Evolutionary conservation across 192 early-diverging fungal genomes (phyloP), one percentile per base, ranked within the genome.

Genomic region (Coemansia sp.): DNA sequence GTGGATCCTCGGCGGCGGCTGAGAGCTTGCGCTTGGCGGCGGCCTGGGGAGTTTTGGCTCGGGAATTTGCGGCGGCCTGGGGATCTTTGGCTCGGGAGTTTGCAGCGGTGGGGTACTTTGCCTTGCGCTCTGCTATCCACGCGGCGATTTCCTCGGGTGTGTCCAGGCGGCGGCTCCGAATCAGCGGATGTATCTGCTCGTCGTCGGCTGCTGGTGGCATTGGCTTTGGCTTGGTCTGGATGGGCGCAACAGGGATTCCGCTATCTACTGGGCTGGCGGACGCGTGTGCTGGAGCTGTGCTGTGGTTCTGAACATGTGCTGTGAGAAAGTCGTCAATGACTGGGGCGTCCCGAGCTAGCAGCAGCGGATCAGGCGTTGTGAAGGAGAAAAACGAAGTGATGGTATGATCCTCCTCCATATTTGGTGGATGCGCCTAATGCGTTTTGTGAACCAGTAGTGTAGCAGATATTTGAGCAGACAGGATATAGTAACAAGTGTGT

Each of bases 111-210:
- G 94, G 94, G 79, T 89, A 95, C 51, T 86, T 88, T 62, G 83
- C 88, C 62, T 92, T 93, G 46, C 94, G 72, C 48, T 91, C 92
- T 29, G 84, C 89, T 35, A 95, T 94, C 92, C 93, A 96, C n/a
- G 87, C 80, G 2, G 74, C 89, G 36, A 95, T 88, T 36, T 91
- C 92, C 62, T 93, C 93, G 29, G 86, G 85, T 31, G 88, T 88
- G 9, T 88, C 77, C 6, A 91, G 74, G 8, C 65, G 51, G 17
- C 74, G 70, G 57, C 57, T 70, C 48, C 74, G 74, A 59, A 82
- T 82, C 64, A 82, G 61, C 59, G 79, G 79, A 34, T 82, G 79
- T 10, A 82, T 65, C 59, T 75, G 73, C 33, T 75, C 73, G 13
- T 60, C 27, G n/a, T n/a, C n/a, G n/a, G n/a, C n/a, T n/a, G n/a